Percentiles rank a stretch among this genome's conserved stretches.
Conservation (phyloP, 352 stramenopile genomes). For the Sclerospora graminicola region DNA sequence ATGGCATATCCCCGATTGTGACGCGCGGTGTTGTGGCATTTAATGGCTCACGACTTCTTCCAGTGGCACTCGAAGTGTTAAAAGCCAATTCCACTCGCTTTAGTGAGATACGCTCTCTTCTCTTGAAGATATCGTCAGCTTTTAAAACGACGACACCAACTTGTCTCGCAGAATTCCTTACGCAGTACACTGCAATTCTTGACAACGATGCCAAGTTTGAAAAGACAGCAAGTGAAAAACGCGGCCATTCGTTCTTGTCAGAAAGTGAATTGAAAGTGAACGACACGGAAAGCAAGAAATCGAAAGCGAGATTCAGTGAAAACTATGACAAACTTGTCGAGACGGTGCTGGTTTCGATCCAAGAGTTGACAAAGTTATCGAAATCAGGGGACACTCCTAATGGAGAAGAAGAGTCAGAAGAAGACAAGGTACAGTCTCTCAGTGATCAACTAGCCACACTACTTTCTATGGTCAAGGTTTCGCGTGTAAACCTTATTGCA, state of each 20-base stretch:
- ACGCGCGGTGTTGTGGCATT: background rate
- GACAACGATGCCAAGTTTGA: slow-evolving; percentile 30
- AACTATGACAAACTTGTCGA: slow-evolving; percentile 64
- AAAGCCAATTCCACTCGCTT: slow-evolving; percentile 27
- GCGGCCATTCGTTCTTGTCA: background rate
- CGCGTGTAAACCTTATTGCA: slow-evolving; percentile 60
- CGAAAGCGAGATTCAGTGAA: slow-evolving; percentile 31
- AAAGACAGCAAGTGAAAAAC: slow-evolving; percentile 11
- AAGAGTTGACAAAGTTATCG: slow-evolving; percentile 57
- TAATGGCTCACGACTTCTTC: slow-evolving; percentile 8
- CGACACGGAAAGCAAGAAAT: slow-evolving; percentile 16
- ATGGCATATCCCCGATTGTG: slow-evolving; percentile 50
- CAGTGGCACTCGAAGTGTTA: slow-evolving; percentile 20
- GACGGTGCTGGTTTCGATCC: slow-evolving; percentile 68
- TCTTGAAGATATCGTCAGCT: slow-evolving; percentile 15
- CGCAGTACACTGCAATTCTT: slow-evolving; percentile 18
- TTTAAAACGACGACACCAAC: slow-evolving; percentile 23
- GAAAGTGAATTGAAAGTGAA: background rate
- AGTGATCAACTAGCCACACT: slow-evolving; percentile 41
- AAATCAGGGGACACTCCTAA: slow-evolving; percentile 9
- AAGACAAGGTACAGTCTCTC: slow-evolving; percentile 22
- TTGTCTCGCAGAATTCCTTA: slow-evolving; percentile 28
- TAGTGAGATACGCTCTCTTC: slow-evolving; percentile 18
- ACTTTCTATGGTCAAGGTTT: slow-evolving; percentile 49
- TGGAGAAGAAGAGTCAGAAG: slow-evolving; percentile 6